Evolutionary conservation across 2,329 filamentous ascomycete species (phyloP), one percentile per base, ranked within the genome.

Genomic region (Gyromitra esculenta): DNA sequence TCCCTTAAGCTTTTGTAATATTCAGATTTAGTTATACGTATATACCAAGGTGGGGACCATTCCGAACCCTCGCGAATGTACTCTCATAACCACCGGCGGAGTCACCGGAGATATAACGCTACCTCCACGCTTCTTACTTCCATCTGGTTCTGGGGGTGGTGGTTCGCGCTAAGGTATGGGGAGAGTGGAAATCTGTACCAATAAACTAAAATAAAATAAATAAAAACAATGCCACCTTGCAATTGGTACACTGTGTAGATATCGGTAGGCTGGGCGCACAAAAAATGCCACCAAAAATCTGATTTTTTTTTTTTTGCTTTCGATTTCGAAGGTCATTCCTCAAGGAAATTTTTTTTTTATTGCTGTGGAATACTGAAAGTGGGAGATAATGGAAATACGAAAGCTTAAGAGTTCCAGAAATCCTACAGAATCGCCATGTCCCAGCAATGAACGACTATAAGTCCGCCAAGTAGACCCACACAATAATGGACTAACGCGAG

Each of bases 391-490:
- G 48, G 18, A 52, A 73, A 52, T 63, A 74, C 11, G 52, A 73
- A 73, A 31, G 25, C 25, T 31, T 54, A 18, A 74, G 48, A 63
- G 21, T 56, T 56, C 72, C 50, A 70, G 62, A 45, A 31, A 52
- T 43, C 41, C 65, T 35, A 69, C 66, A 57, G 60, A 50, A 39
- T 71, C 43, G 65, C 72, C 48, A 75, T 59, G 71, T 56, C 57
- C 72, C 64, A 69, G 56, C 48, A 74, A 62, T 50, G 50, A 60
- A 68, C 21, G 54, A 59, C 71, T 67, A 48, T 43, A 48, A 64
- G 39, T 35, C 65, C 65, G 37, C 25, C 39, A 60, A 35, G 31
- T 25, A 69, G 11, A 15, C 15, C n/a, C 66, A 69, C n/a, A 9
- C 8, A 25, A 7, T 5, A 18, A 56, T 64, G 18, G 35, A 35